phyloP scores from a whole-genome alignment of 108 stramenopile genomes.

The Fragilariopsis cylindrus region DNA sequence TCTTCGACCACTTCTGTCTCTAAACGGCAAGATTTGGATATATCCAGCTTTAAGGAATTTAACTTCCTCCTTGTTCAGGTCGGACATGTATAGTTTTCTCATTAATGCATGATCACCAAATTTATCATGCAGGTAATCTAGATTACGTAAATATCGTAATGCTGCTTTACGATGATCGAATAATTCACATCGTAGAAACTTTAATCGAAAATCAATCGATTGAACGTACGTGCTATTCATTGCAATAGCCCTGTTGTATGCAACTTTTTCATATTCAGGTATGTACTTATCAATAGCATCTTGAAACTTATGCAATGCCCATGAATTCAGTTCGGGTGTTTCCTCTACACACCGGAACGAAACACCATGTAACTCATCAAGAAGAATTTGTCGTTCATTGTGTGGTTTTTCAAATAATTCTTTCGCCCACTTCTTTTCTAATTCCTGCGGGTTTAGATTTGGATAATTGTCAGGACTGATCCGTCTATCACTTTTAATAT shows the following conservation, averaged over 20 bases:
- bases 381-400: background rate
- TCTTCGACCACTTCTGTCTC: constrained; percentile 7
- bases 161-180: constrained; percentile 13
- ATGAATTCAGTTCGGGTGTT: background rate
- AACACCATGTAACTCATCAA: background rate
- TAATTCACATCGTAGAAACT: constrained; percentile 16
- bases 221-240: constrained; percentile 15
- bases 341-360: background rate
- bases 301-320: background rate
- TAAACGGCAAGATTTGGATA: constrained; percentile 10
- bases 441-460: background rate
- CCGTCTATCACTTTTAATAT: no score
- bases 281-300: background rate
- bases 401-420: constrained; percentile 3
- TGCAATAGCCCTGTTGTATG: background rate
- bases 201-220: constrained; percentile 18
- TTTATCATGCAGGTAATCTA: constrained; percentile 17
- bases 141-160: constrained; percentile 1
- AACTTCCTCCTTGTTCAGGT: constrained; percentile 23
- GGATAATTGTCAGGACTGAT: background rate
- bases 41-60: constrained; percentile 17
- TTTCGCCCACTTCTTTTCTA: constrained; percentile 1
- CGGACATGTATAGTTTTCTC: constrained; percentile 15
- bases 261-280: background rate
- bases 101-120: constrained; percentile 19